Evolutionary conservation across 768 basidiomycete species (phyloP).

Genomic region (Leccinum fibrillosum): DNA sequence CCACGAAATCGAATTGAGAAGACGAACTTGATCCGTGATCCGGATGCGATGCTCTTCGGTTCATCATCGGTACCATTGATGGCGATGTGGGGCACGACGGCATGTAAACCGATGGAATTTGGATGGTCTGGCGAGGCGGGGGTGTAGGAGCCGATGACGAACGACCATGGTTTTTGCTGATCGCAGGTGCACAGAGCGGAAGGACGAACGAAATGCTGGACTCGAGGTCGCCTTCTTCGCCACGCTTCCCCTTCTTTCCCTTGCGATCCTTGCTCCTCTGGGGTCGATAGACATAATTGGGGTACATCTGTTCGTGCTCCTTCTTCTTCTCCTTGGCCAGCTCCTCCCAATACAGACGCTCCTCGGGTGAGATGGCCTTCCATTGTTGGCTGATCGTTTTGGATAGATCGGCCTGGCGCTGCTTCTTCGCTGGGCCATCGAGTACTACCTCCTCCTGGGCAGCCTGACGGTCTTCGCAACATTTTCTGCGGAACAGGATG

Average conservation of each 20-base stretch:
- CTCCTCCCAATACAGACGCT: conserved; percentile 71
- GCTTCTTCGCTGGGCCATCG: conserved; percentile 57
- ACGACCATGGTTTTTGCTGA: conserved; percentile 43
- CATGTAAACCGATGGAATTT: conserved; percentile 61
- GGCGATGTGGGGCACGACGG: conserved; percentile 67
- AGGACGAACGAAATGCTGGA: conserved; percentile 48
- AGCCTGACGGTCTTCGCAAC: conserved; percentile 67
- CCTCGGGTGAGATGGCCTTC: conserved; percentile 64
- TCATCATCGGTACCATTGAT: conserved; percentile 52
- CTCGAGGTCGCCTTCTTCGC: conserved; percentile 45
- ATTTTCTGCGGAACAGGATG: conserved; percentile 79
- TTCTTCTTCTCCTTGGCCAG: conserved; percentile 76
- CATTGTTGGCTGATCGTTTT: conserved; percentile 82
- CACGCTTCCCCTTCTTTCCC: conserved; percentile 41
- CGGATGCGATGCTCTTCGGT: conserved; percentile 53
- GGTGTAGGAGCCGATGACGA: conserved; percentile 63
- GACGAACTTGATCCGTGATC: conserved; percentile 42
- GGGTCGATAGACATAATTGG: conserved; percentile 80
- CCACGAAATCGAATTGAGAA: conserved; percentile 55
- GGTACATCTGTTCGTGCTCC: conserved; percentile 73
- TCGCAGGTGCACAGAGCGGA: conserved; percentile 37
- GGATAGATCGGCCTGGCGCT: conserved; percentile 74
- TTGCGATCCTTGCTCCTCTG: conserved; percentile 53
- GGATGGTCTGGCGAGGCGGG: conserved; percentile 63
- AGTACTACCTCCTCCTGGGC: conserved; percentile 45